Base-by-base conservation (phyloP, 2,329 filamentous ascomycete genomes). In the Aureobasidium sp. region DNA sequence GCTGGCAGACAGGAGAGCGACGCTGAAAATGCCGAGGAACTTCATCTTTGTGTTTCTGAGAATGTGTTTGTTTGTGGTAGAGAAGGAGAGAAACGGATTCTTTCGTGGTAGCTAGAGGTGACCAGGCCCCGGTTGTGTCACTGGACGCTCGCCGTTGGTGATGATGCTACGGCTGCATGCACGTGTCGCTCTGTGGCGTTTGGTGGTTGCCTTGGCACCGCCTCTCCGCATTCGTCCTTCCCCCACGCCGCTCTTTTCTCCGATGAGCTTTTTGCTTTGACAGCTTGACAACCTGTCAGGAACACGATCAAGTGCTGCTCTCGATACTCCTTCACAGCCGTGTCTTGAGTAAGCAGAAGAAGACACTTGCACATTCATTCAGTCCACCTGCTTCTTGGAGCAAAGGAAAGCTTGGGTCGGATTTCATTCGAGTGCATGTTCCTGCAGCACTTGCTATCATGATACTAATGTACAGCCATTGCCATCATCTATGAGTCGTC, bases 1-100 rank as follows among this genome's bases (percentile, higher is more conserved):
- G 64, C 63, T 61, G 60, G 67, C 63, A 51, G 67, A 66, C 54
- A 71, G 64, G 13, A 71, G 63, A 13, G 65, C 67, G 27, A 67
- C 63, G 50, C 65, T 60, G 57, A 67, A 60, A 50, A 70, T 2
- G 50, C 64, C 60, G 63, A 69, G 60, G 63, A 73, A 60, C 66
- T 70, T 71, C 70, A 73, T 73, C 51, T 45, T 64, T 50, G n/a
- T 35, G 43, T 25, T 9, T n/a, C 13, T n/a, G 40, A 33, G 25
- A 25, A 29, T 46, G 21, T 45, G 11, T 13, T 15, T 43, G 37
- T 19, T 46, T 25, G 29, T 29, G 25, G 38, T 29, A 13, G 31
- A 37, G 51, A n/a, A 13, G 15, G 5, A 33, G 25, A 27, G 19
- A n/a, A 17, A 4, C 45, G 6, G 31, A 21, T 15, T 4, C 37